Base-by-base conservation (phyloP, 306 rosid genomes). In the Casuarina cunninghamiana region DNA sequence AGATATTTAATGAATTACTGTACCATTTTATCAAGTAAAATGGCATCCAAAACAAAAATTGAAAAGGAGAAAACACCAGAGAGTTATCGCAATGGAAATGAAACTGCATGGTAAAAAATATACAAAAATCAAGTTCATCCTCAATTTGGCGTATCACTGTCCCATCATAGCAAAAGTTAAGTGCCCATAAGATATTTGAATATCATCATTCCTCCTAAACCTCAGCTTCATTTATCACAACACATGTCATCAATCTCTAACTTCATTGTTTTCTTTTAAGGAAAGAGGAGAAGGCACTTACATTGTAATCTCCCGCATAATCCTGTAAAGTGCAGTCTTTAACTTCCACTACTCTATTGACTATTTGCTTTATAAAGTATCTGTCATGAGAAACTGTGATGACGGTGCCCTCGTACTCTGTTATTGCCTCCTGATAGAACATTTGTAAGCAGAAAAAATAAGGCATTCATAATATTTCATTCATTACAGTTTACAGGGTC, bases 341-440 rank as follows among this genome's bases (percentile, higher is more conserved):
- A 75, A 95, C 91, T 86, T 92, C 98, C 68, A 95, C 85, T 70
- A 95, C 98, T 81, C 98, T 92, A 72, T 92, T 95, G 71, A 95
- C 97, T 82, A 92, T 95, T 83, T 95, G 97, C 87, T 82, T 95
- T 82, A 92, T 89, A 57, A 95, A 95, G 91, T 95, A 95, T 66
- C 97, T 88, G 79, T 95, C 98, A 63, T 91, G 98, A 83, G 98
- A 95, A 81, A 95, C 97, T 19, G 98, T 85, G 80, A 95, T 92
- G 60, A 95, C 93, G 21, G 98, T 85, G 83, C 98, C 98, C 71
- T 83, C 15, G 86, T 92, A 92, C 84, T 92, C 98, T 0, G 16
- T 83, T 86, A 92, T 92, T 58, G 97, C 98, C 76, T 92, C 98
- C 97, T 95, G 91, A 74, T 78, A 82, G 69, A 74, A 72, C 68